These are phyloP conservation scores for Mrakia blollopis DNA, from an alignment of 768 basidiomycete genomes.

Conservation along the genomic window DNA sequence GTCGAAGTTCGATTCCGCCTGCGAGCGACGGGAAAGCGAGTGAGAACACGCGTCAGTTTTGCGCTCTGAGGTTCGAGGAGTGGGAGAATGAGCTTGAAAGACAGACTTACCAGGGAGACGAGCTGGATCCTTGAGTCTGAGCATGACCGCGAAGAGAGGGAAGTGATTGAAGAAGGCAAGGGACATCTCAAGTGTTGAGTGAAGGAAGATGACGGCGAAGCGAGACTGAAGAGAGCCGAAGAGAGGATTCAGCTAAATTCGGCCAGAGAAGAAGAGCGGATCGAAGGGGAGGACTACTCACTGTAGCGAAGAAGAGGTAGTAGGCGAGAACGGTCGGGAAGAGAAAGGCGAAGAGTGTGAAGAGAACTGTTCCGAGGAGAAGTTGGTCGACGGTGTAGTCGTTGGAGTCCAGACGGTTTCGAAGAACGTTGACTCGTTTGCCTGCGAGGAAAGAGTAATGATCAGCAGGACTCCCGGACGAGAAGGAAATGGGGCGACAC, in stretches of 20 bases:
- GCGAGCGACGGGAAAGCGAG: conserved; percentile 29
- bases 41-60: conserved; percentile 19
- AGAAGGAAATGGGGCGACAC: conserved; percentile 26
- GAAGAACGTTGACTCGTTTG: conserved; percentile 78
- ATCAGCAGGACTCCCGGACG: not conserved
- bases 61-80: not conserved
- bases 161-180: conserved; percentile 86
- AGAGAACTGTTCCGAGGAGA: conserved; percentile 70
- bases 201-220: conserved; percentile 54
- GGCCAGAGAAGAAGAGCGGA: not conserved
- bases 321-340: conserved; percentile 75
- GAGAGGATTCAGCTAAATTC: not conserved
- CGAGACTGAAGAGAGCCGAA: conserved; percentile 48
- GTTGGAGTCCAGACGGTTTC: conserved; percentile 83
- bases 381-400: conserved; percentile 90
- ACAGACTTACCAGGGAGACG: conserved; percentile 64
- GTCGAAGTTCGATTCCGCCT: conserved; percentile 27
- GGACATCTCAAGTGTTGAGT: conserved; percentile 60
- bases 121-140: conserved; percentile 74
- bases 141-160: conserved; percentile 79
- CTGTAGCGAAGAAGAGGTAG: conserved; percentile 68
- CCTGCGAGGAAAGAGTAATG: conserved; percentile 51
- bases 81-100: not conserved
- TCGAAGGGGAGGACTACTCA: conserved; percentile 48
- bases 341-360: conserved; percentile 45